Base-by-base conservation (phyloP, 169 alveolate genomes). In the Cryptosporidium ryanae region DNA sequence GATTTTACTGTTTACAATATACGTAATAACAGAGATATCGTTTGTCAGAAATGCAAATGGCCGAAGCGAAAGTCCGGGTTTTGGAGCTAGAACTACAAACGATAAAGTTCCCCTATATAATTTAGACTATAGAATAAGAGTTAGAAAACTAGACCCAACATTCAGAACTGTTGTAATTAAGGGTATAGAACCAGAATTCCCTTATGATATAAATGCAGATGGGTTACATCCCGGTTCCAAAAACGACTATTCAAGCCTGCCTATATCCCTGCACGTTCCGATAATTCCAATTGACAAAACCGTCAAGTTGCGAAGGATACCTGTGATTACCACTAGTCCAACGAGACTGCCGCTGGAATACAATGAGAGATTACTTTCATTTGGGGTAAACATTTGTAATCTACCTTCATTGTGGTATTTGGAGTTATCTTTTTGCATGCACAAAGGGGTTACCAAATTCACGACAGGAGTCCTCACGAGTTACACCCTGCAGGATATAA, bases 111-210 rank as follows among this genome's bases (percentile, higher is more conserved):
- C 54, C 6, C 29, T 76, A 59, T 59, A 59, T 52, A 76, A 76
- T 32, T 76, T 71, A 4, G 76, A 76, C 8, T 76, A 59, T 59
- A 76, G 87, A 55, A 76, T 76, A 13, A 76, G 87, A 48, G 87
- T 76, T 13, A 55, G 87, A 61, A 76, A 76, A 38, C 2, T 61
- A 15, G 87, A 76, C 25, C 87, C 87, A 46, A 18, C 63, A n/a
- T 61, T 59, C 3, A 55, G 87, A 43, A 76, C 76, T 13, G 87
- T 76, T 32, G 46, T 76, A 1, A 59, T 76, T 25, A 76, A 76
- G 25, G 87, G 87, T 8, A 18, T 76, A 31, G 87, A 76, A 21
- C 87, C 87, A 7, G 59, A 61, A n/a, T 76, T 76, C n/a, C 87
- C 87, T 3, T 55, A 38, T 43, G 87, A 76, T 59, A 76, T 76